A percentile compares a stretch with the other conserved stretches of the same genome.
phyloP scores from a whole-genome alignment of 208 protist species.

The Sergeia podlipaevii region DNA sequence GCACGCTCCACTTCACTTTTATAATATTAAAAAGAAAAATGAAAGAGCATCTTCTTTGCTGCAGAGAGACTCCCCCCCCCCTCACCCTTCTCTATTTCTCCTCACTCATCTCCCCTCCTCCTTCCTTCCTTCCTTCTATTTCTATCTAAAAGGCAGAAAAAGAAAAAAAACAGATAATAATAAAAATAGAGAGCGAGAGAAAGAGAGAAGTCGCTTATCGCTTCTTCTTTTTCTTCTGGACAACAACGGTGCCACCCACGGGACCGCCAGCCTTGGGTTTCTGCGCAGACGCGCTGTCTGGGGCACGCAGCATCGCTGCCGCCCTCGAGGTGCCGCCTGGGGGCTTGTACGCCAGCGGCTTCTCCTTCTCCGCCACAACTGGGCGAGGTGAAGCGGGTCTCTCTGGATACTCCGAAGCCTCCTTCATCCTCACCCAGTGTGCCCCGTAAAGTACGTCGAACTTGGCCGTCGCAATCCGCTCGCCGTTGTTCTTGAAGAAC shows the following conservation, averaged over 20 bases:
- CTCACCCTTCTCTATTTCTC: too few relatives aligned
- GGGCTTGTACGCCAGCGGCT: constrained; percentile 73
- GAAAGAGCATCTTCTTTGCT: too few relatives aligned
- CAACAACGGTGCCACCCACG: constrained; percentile 49
- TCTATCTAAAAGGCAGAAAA: too few relatives aligned
- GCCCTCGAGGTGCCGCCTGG: constrained; percentile 59
- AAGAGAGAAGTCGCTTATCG: constrained; percentile 24
- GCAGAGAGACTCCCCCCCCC: too few relatives aligned
- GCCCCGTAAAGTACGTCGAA: constrained; percentile 75
- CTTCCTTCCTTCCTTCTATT: too few relatives aligned
- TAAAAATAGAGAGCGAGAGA: too few relatives aligned
- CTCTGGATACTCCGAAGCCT: constrained; percentile 23
- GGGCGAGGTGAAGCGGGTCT: constrained; percentile 45
- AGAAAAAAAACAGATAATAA: too few relatives aligned
- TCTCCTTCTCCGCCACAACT: constrained; percentile 32
- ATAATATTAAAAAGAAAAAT: too few relatives aligned
- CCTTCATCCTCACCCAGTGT: constrained; percentile 60
- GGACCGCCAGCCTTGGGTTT: constrained; percentile 63
- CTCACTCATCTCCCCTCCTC: too few relatives aligned
- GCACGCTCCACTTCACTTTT: too few relatives aligned
- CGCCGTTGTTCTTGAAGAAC: constrained; percentile 72
- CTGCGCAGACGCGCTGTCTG: constrained; percentile 34
- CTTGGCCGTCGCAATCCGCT: constrained; percentile 63
- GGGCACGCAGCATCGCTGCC: constrained; percentile 50
- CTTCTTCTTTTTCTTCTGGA: constrained; percentile 57